Evolutionary conservation across 73 alveolate species (phyloP), one percentile per base, ranked within the genome.

Genomic region (Vitrella brassicaformis): DNA sequence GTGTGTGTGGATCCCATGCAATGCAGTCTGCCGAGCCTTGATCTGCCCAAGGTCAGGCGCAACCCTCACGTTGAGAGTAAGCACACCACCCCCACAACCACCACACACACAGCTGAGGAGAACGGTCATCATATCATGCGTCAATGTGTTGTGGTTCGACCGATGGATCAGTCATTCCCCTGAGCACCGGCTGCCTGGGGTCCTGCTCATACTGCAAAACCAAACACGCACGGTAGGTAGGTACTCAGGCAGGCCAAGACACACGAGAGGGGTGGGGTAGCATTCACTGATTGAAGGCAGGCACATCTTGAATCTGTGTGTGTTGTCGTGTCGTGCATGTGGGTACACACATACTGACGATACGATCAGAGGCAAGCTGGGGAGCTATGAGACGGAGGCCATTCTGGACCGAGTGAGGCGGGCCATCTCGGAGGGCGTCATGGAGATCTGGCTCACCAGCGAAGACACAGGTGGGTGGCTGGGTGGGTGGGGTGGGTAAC

Each of bases 371-470:
- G 97, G 97, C 1, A 89, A 89, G 72, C 85, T 92, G 27, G 92
- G 92, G 47, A 89, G 95, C 8, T 92, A 92, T 80, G 90, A 81
- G 18, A 86, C 90, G 22, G 88, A 88, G 28, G 95, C 91, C 30
- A 88, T 92, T 22, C 83, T 92, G 10, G 86, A 81, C 32, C 85
- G 96, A 47, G 92, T 93, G 47, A 72, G 74, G 77, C 80, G 71
- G 47, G 94, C 95, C 0, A 70, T 87, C 80, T 85, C 80, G 30
- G 94, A 87, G 75, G 96, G 96, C 31, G 98, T 94, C 25, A 87
- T n/a, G n/a, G 98, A 94, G 82, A 86, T 94, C 32, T 94, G 98
- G 98, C 86, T 94, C 31, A 94, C 98, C 27, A 86, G 95, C 31
- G 98, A 94, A 75, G 98, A 94, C 73, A 90, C 97, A 28, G 56